Percentiles rank a stretch among this genome's conserved stretches.
Conservation (phyloP, 768 basidiomycete species). For the Lentinus tigrinus region DNA sequence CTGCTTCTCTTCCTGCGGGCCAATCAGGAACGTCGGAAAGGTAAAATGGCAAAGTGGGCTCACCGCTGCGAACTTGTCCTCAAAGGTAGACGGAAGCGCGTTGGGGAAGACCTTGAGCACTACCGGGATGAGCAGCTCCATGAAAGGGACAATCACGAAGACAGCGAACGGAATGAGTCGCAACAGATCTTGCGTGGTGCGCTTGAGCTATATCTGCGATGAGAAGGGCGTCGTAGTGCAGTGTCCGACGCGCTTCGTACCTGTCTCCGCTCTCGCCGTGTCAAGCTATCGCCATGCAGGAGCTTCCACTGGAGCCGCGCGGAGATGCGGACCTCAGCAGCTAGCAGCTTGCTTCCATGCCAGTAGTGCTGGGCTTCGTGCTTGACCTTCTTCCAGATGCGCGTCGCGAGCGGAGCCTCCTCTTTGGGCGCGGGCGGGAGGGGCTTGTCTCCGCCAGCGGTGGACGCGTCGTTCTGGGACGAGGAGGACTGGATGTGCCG, state of each 20-base stretch:
- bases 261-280: conserved; percentile 91
- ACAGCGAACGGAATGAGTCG: conserved; percentile 94
- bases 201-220: conserved; percentile 60
- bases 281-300: conserved; percentile 86
- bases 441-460: conserved; percentile 36
- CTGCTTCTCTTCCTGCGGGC: conserved; percentile 86
- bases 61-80: conserved; percentile 94
- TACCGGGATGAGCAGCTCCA: conserved; percentile 95
- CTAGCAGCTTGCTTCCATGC: conserved; percentile 92
- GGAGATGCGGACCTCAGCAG: conserved; percentile 91
- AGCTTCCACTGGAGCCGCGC: conserved; percentile 87
- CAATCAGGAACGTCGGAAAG: neutral
- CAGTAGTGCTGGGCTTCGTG: conserved; percentile 96
- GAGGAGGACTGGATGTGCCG: conserved; percentile 16
- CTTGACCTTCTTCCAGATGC: conserved; percentile 91
- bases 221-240: neutral
- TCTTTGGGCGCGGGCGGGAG: conserved; percentile 43
- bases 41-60: no score
- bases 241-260: conserved; percentile 36
- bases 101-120: conserved; percentile 97
- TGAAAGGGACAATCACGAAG: conserved; percentile 95
- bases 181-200: conserved; percentile 91
- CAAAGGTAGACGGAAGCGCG: conserved; percentile 98
- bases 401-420: conserved; percentile 46
- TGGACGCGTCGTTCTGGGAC: conserved; percentile 18